A percentile compares a stretch with the other conserved stretches of the same genome.
These are phyloP conservation scores for Ricinus communis DNA, from an alignment of 345 rosid genomes.

Conservation along the genomic window DNA sequence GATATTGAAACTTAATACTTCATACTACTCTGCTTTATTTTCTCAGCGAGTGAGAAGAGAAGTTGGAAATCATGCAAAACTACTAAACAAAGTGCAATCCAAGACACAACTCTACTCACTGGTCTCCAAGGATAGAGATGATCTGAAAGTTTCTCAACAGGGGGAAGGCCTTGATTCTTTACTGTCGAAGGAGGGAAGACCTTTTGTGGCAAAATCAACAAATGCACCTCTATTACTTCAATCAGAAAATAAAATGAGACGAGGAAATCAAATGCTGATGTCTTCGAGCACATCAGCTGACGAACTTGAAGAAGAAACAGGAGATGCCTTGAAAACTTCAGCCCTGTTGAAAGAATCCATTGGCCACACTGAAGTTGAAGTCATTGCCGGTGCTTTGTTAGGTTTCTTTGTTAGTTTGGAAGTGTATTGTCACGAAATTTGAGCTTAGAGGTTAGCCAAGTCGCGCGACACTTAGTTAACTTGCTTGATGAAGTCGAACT, in stretches of 20 bases:
- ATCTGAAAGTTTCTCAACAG: constrained; percentile 22
- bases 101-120: constrained; percentile 17
- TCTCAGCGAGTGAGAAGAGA: constrained; percentile 89
- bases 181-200: constrained; percentile 24
- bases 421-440: too few species aligned
- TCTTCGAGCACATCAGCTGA: constrained; percentile 15
- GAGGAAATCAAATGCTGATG: constrained; percentile 2
- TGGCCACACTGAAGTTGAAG: constrained; percentile 87
- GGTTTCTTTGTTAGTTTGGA: constrained; percentile 63
- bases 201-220: constrained; percentile 17
- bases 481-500: too few species aligned
- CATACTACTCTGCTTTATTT: not conserved
- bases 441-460: too few species aligned
- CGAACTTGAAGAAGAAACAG: constrained; percentile 26
- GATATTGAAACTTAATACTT: too few species aligned
- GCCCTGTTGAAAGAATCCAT: constrained; percentile 66
- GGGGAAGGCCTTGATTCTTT: constrained; percentile 5
- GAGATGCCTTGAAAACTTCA: not conserved
- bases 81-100: constrained; percentile 47
- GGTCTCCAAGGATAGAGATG: constrained; percentile 20
- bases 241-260: constrained; percentile 10
- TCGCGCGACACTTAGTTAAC: too few species aligned
- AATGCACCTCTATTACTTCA: constrained; percentile 19
- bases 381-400: constrained; percentile 69
- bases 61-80: constrained; percentile 82